These are phyloP conservation scores for Cladosporium colombiae DNA, from an alignment of 2,329 filamentous ascomycete species.

Conservation along the genomic window DNA sequence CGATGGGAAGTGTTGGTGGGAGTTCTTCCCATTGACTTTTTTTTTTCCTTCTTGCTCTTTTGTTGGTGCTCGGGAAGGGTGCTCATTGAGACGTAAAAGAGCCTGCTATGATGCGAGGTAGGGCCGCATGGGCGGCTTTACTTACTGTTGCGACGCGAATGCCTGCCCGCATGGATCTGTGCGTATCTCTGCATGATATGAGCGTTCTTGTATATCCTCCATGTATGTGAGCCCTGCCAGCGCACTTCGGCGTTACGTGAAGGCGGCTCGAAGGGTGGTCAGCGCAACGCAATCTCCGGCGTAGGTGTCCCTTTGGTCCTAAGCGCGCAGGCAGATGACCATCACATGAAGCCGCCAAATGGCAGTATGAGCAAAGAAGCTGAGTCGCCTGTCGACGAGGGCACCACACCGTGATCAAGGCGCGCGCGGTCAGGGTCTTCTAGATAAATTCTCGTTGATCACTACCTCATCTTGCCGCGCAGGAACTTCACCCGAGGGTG, in stretches of 20 bases:
- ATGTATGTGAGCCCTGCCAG: constrained; percentile 18
- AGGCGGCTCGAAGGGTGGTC: constrained; percentile 4
- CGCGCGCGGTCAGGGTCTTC: constrained; percentile 1
- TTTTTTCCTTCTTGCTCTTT: neutral
- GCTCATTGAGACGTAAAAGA: neutral
- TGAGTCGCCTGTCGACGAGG: neutral
- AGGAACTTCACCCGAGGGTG: constrained; percentile 17
- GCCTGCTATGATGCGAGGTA: neutral
- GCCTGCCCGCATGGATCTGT: neutral
- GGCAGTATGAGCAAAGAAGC: constrained; percentile 15
- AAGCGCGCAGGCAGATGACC: neutral
- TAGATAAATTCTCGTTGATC: constrained; percentile 19
- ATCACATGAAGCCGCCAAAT: constrained; percentile 14
- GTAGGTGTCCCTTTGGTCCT: neutral
- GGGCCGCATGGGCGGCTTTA: neutral
- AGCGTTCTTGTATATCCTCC: neutral
- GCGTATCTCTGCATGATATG: neutral
- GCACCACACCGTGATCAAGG: constrained; percentile 14
- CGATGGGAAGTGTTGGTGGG: neutral
- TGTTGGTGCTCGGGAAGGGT: neutral
- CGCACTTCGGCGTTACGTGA: neutral
- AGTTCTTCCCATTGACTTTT: neutral
- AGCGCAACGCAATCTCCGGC: neutral
- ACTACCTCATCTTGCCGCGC: constrained; percentile 18
- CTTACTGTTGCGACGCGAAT: neutral